These are phyloP conservation scores for Crithidia acanthocephali DNA, from an alignment of 208 protist genomes.

Conservation along the genomic window DNA sequence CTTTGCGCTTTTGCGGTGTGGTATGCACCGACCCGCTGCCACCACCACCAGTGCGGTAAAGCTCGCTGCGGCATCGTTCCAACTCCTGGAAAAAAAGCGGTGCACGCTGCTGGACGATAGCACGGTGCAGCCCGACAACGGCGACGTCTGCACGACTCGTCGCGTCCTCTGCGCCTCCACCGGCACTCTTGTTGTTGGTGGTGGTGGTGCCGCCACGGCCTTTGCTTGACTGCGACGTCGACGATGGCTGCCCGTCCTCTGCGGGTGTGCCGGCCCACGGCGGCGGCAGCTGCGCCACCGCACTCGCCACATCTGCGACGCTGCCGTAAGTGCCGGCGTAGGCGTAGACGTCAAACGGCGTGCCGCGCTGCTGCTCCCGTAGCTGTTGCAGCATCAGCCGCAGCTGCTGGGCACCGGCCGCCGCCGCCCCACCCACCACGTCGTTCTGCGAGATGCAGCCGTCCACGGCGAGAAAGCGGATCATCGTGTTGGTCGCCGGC, in stretches of 20 bases:
- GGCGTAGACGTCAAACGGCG: conserved; percentile 47
- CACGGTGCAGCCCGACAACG: conserved; percentile 64
- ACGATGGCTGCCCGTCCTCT: not conserved
- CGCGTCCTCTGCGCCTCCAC: not conserved
- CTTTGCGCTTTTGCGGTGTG: conserved; percentile 5
- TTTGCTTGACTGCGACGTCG: not conserved
- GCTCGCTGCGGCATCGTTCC: conserved; percentile 52
- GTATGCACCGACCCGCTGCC: not conserved
- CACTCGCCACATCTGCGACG: conserved; percentile 9
- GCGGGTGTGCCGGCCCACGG: conserved; percentile 7
- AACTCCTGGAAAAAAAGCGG: conserved; percentile 67
- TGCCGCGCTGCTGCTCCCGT: conserved; percentile 27
- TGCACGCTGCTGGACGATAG: conserved; percentile 71
- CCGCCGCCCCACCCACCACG: conserved; percentile 19
- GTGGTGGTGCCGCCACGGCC: not conserved
- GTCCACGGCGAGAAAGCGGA: conserved; percentile 84
- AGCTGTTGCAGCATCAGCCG: conserved; percentile 42
- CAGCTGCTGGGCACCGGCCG: conserved; percentile 35
- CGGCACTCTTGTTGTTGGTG: not conserved
- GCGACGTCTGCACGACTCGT: conserved; percentile 2
- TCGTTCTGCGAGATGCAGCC: conserved; percentile 65
- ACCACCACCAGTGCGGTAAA: conserved; percentile 5
- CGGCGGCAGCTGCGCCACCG: conserved; percentile 19
- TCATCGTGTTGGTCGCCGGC: conserved; percentile 71
- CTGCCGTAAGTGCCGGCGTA: conserved; percentile 49